Evolutionary conservation across 768 basidiomycete species (phyloP).

Genomic region (Lepiota subincarnata): DNA sequence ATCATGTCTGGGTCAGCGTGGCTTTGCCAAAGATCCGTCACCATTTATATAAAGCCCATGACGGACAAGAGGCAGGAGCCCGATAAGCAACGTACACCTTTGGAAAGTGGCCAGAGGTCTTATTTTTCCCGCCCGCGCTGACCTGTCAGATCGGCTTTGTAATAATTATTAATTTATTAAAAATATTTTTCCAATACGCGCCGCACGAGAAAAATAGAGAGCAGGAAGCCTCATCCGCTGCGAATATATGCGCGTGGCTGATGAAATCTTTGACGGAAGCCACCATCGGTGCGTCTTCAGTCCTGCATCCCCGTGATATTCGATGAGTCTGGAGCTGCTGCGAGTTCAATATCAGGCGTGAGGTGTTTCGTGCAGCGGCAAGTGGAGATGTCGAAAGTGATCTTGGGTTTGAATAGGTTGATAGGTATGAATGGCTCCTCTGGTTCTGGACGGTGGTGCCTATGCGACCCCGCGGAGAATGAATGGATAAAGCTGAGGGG

Average conservation of each 20-base stretch:
- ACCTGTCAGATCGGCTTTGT: no score
- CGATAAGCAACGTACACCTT: no score
- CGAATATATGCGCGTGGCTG: constrained; percentile 22
- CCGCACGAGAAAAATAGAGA: constrained; percentile 76
- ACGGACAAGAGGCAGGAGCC: no score
- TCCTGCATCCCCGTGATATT: constrained; percentile 19
- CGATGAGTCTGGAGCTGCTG: constrained; percentile 15
- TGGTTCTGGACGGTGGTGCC: constrained; percentile 29
- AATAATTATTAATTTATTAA: no score
- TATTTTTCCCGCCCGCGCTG: no score
- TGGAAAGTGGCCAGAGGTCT: no score
- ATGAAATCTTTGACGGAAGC: constrained; percentile 17
- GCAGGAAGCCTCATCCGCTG: constrained; percentile 63
- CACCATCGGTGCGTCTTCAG: constrained; percentile 25
- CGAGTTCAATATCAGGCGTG: constrained; percentile 28
- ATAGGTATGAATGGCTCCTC: constrained; percentile 57
- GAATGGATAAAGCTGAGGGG: constrained; percentile 57
- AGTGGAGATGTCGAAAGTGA: constrained; percentile 17
- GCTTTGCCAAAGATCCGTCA: no score
- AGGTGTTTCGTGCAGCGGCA: constrained; percentile 15
- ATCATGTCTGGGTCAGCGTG: no score
- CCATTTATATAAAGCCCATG: no score
- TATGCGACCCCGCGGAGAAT: constrained; percentile 47
- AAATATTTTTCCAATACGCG: no score
- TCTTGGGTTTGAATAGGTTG: constrained; percentile 44